Evolutionary conservation across 805 yeast species (phyloP), one percentile per base, ranked within the genome.

Genomic region (Saccharomycopsis olivae): DNA sequence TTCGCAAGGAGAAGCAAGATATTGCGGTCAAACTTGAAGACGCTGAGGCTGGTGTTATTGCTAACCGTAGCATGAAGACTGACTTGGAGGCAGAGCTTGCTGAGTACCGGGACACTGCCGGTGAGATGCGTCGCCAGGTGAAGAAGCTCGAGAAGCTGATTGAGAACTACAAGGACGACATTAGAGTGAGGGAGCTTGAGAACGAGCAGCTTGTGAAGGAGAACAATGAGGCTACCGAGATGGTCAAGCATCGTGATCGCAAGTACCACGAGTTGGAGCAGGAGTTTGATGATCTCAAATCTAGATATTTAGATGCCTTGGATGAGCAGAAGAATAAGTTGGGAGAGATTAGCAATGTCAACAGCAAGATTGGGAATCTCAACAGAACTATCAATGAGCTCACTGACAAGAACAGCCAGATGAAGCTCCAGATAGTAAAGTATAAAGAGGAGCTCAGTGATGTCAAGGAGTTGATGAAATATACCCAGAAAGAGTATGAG

Each of bases 381-480:
- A 33, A 31, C 16, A 21, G n/a, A 9, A 27, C 14, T 23, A 19
- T 40, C 14, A 43, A 25, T 13, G 41, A 34, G 10, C 24, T 43
- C 10, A 31, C 24, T 10, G 43, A 40, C 23, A 48, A 50, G 31
- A 44, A 42, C 5, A 48, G 49, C 3, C 39, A 48, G 9, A 38
- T 62, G n/a, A 53, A 50, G 19, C 41, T 49, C 1, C 54, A 53
- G 29, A 43, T 61, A 2, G 47, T 50, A 19, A 51, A 50, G 6
- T 52, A 60, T 31, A 60, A 59, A 21, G 53, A 53, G 2, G 69
- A 68, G 47, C 15, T 38, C 4, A 15, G 4, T 17, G 24, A 27
- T n/a, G 29, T 16, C 15, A 37, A 33, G 4, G 48, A 44, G n/a
- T 19, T 36, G 14, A 36, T 29, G 11, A n/a, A 38, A 10, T 38